Base-by-base conservation (phyloP, 345 rosid genomes). In the Eucalyptus pauciflora region DNA sequence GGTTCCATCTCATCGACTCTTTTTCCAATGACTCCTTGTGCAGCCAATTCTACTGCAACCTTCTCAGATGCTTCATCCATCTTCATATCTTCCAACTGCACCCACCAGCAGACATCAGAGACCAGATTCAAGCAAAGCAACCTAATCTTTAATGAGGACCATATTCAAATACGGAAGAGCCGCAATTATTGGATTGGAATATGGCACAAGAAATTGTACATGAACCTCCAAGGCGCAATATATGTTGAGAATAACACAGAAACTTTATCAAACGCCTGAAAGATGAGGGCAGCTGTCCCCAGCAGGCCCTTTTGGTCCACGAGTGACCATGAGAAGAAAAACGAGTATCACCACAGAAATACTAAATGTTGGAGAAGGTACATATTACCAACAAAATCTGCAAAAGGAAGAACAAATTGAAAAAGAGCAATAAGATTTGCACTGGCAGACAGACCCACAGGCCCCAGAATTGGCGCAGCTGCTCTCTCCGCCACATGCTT, bases 1-100 rank as follows among this genome's bases (percentile, higher is more conserved):
- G 97, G 90, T 89, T 98, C 99, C 98, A 98, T 98, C 94, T 95
- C 94, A 90, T 98, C 99, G 43, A 97, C 98, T 88, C 99, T 93
- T 91, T 98, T 96, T 85, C 99, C 98, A 71, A 96, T 95, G 69
- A 96, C 98, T 92, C 98, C 98, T 89, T 96, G 99, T 45, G 98
- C 99, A 54, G 96, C 95, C 93, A 96, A 93, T 90, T 98, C 97
- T 50, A 96, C 97, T 13, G 98, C 98, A 86, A 96, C 97, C 91
- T 92, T 93, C 94, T 96, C 98, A 25, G 99, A 96, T 87, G 96
- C 94, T 89, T 96, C 98, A 92, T 96, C 94, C 95, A 96, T 98
- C 89, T 95, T 93, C 99, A 95, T 96, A 92, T 95, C 98, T 90
- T 95, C 91, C 91, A 96, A 91, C 98, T 96, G 91, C 86, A 89